phyloP scores from a whole-genome alignment of 495 filamentous ascomycete genomes.

The Aspergillus steynii region DNA sequence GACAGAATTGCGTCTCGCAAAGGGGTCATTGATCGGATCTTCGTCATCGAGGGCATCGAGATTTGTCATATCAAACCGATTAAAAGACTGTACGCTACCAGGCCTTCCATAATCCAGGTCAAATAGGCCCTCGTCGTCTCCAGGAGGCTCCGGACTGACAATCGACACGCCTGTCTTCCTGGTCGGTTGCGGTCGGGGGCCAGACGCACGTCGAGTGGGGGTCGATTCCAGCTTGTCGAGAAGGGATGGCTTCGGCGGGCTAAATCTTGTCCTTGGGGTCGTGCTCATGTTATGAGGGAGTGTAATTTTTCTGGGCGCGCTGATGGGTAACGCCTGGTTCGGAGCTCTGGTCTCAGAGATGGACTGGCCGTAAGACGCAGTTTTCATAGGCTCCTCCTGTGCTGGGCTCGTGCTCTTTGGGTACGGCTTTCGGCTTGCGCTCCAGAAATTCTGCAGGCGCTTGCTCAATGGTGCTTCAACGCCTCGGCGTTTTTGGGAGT shows the following conservation, averaged over 20 bases:
- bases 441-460: slow-evolving; percentile 45
- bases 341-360: slow-evolving; percentile 26
- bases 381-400: slow-evolving; percentile 23
- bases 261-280: slow-evolving; percentile 46
- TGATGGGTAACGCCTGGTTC: slow-evolving; percentile 33
- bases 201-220: slow-evolving; percentile 39
- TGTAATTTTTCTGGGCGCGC: slow-evolving; percentile 34
- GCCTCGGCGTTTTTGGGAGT: slow-evolving; percentile 29
- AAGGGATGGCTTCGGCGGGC: slow-evolving; percentile 45
- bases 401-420: slow-evolving; percentile 19
- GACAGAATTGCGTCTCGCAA: slow-evolving; percentile 26
- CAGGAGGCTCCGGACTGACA: slow-evolving; percentile 20
- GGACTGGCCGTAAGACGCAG: slow-evolving; percentile 16
- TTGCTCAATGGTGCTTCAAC: slow-evolving; percentile 43
- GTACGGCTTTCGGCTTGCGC: slow-evolving; percentile 32
- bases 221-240: slow-evolving; percentile 44
- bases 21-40: slow-evolving; percentile 37
- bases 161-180: slow-evolving; percentile 19
- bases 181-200: slow-evolving; percentile 31
- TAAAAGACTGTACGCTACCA: slow-evolving; percentile 32
- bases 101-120: slow-evolving; percentile 24
- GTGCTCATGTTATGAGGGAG: slow-evolving; percentile 40
- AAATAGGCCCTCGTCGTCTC: slow-evolving; percentile 30
- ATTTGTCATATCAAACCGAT: slow-evolving; percentile 38
- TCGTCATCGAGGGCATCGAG: slow-evolving; percentile 32